Evolutionary conservation across 768 basidiomycete genomes (phyloP), one percentile per base, ranked within the genome.

Genomic region (Boletus vinaceobasis): DNA sequence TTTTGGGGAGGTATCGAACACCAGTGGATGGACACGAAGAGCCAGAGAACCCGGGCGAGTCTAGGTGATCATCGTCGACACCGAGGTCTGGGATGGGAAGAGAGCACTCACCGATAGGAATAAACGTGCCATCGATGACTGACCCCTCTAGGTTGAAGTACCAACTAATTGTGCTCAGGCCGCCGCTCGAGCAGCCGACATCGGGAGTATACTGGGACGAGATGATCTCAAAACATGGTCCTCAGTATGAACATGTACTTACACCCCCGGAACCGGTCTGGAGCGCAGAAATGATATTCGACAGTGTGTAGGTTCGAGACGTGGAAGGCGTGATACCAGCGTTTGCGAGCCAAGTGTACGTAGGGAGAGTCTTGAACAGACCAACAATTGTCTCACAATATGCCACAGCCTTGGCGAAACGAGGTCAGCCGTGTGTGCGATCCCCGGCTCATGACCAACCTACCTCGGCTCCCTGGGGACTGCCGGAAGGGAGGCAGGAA

Each of bases 311-410:
- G 0, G 87, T 88, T 60, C 71, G 65, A 56, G 69, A 74, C 3
- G 74, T 71, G n/a, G 78, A 79, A 13, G 92, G 92, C 4, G 79
- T 81, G 60, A 93, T 93, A 26, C 89, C 89, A n/a, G 78, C 84
- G 21, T 78, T 72, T 14, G 75, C 71, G 38, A 93, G 83, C 82
- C 82, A 90, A 15, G 79, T 75, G 68, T 83, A 90, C 3, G 91
- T 91, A 0, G 89, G 87, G 26, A 92, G 80, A 9, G 77, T 76
- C 81, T 80, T 59, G 74, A 86, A 87, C 17, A 87, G 68, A 2
- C 65, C 72, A 55, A 87, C 85, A 2, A 82, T 80, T 19, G 62
- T 74, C 55, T 82, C 62, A 72, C 86, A 88, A 71, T 79, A 89
- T 15, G 80, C 80, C 33, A 87, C 87, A 1, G 86, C 87, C 83